Base-by-base conservation (phyloP, 139 green algal genomes). In the Chlamydomonas schloesseri region DNA sequence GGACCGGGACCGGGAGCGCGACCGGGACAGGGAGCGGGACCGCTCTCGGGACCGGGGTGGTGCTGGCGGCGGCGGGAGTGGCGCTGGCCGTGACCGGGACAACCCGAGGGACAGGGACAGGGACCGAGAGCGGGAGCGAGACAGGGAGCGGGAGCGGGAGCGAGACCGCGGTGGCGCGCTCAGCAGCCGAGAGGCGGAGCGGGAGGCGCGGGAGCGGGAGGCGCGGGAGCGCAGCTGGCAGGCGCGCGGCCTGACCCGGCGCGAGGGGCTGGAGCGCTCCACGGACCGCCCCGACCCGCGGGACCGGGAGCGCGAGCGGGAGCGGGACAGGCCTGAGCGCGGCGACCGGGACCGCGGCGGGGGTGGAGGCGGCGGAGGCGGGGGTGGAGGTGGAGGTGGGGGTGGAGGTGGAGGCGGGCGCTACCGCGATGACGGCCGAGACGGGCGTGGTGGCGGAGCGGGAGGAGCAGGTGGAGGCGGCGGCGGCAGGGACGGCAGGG, bases 151-250 rank as follows among this genome's bases (percentile, higher is more conserved):
- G 3, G 60, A 69, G 3, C 24, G 60, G 60, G 58, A 67, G 58
- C 17, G 58, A 17, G 60, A 69, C 60, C 60, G 24, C 26, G 55
- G 20, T 11, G 20, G 55, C 20, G 55, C 18, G 55, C 55, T 17
- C 9, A 62, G 55, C 13, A 28, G 9, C 9, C 58, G 77, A 0
- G 78, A 75, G 46, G 15, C 29, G 18, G 64, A 84, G 46, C 62
- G 78, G n/a, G 78, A 84, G 24, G 57, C 60, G 62, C 62, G 77
- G 5, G 79, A 85, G 67, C 47, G 79, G 33, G 79, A 85, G 79
- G 79, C 65, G n/a, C 67, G 79, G 47, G 79, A 85, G 23, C 79
- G 79, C 23, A 85, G 79, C 79, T 85, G 79, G 79, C 79, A 85
- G 79, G 79, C 68, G 20, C 79, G 79, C 31, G n/a, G 5, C 60